Evolutionary conservation across 352 stramenopile species (phyloP), one percentile per base, ranked within the genome.

Genomic region (Halophytophthora batemanensis): DNA sequence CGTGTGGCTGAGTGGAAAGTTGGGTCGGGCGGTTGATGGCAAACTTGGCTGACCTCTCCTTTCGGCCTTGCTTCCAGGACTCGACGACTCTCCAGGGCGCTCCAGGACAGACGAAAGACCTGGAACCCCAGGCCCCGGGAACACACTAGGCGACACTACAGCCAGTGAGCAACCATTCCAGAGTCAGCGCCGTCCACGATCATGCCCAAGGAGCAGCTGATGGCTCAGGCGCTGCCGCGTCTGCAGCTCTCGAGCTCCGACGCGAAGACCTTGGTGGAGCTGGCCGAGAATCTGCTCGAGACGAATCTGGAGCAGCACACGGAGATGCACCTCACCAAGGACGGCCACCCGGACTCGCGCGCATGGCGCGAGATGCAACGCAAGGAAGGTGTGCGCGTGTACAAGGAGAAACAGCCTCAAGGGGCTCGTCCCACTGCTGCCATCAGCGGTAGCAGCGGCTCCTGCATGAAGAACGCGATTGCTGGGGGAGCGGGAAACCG

Each of bases 261-360:
- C n/a, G 64, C 74, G 45, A 61, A 78, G 36, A 50, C 60, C 11
- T 69, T 79, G 6, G 50, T 61, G 29, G 66, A 70, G 48, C 44
- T 79, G 31, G 66, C 67, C 2, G 47, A 56, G 23, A 65, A 42
- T 39, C 58, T 76, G 11, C 46, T 76, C 22, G 55, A 76, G 51
- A 66, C 77, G n/a, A 78, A 77, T 34, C 41, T 86, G 22, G 45
- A 37, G 46, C 70, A 83, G 45, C 77, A 75, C 19, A 71, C 78
- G 42, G 49, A 64, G 35, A 60, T 82, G 11, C 53, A 56, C 0
- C 19, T 73, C 38, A 64, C 67, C 10, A 66, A 63, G 33, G 56
- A 75, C 28, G 64, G 70, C 2, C 61, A 80, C 21, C 56, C 77
- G 4, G 72, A 81, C 33, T 48, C 69, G n/a, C 45, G 51, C 15